Percentiles rank a stretch among this genome's conserved stretches.
Conservation (phyloP, 495 filamentous ascomycete species). For the Tuber microsphaerosporum region DNA sequence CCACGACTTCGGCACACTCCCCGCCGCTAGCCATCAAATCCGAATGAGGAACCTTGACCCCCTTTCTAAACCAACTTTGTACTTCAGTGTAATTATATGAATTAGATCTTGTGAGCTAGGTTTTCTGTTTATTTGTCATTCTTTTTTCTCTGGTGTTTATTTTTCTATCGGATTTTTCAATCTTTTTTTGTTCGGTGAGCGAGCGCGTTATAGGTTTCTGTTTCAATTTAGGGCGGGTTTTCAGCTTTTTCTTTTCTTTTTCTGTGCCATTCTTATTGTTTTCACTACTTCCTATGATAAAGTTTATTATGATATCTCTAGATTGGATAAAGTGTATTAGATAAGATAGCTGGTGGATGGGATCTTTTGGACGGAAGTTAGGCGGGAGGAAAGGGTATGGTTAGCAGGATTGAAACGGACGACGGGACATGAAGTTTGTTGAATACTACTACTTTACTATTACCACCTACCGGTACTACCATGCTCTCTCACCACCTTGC, state of each 20-base stretch:
- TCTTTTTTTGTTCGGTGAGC: neutral
- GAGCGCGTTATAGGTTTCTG: neutral
- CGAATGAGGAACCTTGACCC: neutral
- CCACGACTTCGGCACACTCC: constrained; percentile 30
- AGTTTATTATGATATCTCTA: neutral
- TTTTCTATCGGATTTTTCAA: neutral
- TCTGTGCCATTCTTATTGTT: neutral
- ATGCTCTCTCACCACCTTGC: neutral
- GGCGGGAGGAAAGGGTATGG: too few relatives aligned
- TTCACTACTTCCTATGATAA: neutral
- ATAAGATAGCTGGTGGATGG: neutral
- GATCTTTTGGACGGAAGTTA: neutral
- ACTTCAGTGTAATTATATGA: constrained; percentile 3
- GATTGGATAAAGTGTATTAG: constrained; percentile 3
- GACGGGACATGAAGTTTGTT: constrained; percentile 1
- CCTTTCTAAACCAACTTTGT: neutral
- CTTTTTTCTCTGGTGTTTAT: neutral
- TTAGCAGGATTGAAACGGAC: neutral
- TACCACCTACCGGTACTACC: neutral
- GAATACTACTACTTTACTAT: neutral
- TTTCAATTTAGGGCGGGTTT: neutral
- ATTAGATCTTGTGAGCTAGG: neutral
- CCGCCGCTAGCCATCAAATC: constrained; percentile 28
- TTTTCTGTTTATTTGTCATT: neutral
- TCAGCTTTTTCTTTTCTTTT: neutral